A percentile compares a stretch with the other conserved stretches of the same genome.
These are phyloP conservation scores for Centrapalus pauciflorus DNA, from an alignment of 129 eudicot genomes.

Conservation along the genomic window DNA sequence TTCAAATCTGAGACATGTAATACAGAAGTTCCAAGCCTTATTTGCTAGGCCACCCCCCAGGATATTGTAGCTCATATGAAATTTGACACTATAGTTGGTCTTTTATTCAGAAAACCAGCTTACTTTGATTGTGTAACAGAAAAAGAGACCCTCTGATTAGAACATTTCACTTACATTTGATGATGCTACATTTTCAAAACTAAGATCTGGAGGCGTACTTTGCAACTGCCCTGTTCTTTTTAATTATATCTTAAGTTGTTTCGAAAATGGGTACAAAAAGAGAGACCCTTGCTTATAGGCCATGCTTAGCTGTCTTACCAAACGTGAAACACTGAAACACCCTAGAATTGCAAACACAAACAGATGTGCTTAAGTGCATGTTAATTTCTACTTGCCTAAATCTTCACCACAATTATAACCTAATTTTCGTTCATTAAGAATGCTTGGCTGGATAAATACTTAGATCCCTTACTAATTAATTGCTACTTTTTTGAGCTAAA, in stretches of 20 bases:
- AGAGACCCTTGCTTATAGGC: neutral
- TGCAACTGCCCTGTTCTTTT: neutral
- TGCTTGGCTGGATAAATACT: neutral
- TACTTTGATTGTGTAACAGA: neutral
- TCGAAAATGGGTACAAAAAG: neutral
- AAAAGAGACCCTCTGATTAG: no score
- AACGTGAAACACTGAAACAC: conserved; percentile 13
- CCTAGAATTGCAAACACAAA: neutral
- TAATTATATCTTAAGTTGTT: neutral
- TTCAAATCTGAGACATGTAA: no score
- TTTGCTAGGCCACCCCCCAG: no score
- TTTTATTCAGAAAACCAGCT: neutral
- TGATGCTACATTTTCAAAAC: neutral
- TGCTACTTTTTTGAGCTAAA: neutral
- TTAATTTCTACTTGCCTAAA: neutral
- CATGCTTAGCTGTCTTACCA: neutral
- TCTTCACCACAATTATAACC: neutral
- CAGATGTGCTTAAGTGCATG: neutral
- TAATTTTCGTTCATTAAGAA: neutral
- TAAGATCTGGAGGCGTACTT: neutral
- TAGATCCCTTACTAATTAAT: no score
- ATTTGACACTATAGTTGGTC: neutral
- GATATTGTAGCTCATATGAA: neutral
- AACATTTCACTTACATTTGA: neutral
- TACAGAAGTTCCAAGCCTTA: no score